Base-by-base conservation (phyloP, 192 early-diverging fungal genomes). In the Umbelopsis vinacea region DNA sequence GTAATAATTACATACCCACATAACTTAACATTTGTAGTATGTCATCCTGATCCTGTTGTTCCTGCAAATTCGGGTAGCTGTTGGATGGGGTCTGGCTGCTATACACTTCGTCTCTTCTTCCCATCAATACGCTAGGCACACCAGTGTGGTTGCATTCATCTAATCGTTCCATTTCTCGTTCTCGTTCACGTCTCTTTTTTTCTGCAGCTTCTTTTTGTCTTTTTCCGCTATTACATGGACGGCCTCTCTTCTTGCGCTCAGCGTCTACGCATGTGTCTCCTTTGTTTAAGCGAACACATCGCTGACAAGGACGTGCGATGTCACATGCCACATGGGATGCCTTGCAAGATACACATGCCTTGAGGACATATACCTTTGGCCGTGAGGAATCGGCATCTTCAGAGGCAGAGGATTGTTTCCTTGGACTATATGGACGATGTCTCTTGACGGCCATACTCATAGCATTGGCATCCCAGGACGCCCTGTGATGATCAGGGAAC, bases 161-260 rank as follows among this genome's bases (percentile, higher is more conserved):
- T 29, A 63, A 19, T 63, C 33, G 57, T 14, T 63, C 57, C 57
- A 63, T 7, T 37, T 63, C 57, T 37, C 57, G 26, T 37, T 63
- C 57, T n/a, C 57, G 57, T 17, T 63, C 57, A 2, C 57, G 57
- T 19, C 57, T 11, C 33, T 63, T 63, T 33, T 63, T 63, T 63
- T 63, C 57, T 33, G 57, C 57, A 37, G 57, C 57, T 37, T 68
- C 67, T 14, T 68, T 68, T 37, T 72, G 66, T 50, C 73, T 79
- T 35, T 75, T 74, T 14, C 70, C 69, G 40, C 74, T 69, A 29
- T 82, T 82, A 33, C 79, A 82, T 54, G 86, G 86, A 29, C 86
- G 83, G 9, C 86, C 86, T 46, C 86, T 71, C 54, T 85, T 85
- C 66, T 88, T 88, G 60, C 84, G 74, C 66, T 83, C 84, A 35